phyloP scores from a whole-genome alignment of 108 stramenopile species.

The Craspedostauros australis region DNA sequence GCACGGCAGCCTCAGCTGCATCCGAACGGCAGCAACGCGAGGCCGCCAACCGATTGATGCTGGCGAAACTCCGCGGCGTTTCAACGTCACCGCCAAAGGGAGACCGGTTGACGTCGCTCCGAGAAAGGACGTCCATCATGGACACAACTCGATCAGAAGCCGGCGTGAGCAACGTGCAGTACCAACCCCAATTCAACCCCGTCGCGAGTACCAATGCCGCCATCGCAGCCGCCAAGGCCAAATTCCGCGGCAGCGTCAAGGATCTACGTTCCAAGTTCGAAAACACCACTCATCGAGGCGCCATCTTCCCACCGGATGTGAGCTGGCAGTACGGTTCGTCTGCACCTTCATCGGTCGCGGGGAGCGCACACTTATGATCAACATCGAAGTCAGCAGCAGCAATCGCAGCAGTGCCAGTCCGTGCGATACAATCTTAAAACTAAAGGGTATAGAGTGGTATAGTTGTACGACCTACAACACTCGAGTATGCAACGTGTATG shows the following conservation, averaged over 20 bases:
- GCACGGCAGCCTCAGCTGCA: neutral
- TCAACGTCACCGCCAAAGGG: neutral
- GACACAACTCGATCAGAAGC: neutral
- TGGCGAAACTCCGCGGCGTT: neutral
- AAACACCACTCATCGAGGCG: constrained; percentile 7
- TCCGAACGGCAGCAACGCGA: neutral
- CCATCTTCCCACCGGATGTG: constrained; percentile 26
- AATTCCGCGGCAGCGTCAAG: constrained; percentile 5
- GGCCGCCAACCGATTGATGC: neutral
- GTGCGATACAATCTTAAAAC: too few relatives aligned
- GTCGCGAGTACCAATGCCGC: neutral
- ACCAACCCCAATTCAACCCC: constrained; percentile 1
- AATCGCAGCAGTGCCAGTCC: too few relatives aligned
- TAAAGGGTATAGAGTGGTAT: too few relatives aligned
- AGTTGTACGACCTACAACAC: too few relatives aligned
- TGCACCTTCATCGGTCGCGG: too few relatives aligned
- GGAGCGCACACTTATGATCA: too few relatives aligned
- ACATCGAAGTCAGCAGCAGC: too few relatives aligned
- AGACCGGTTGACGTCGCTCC: neutral
- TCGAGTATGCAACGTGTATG: too few relatives aligned
- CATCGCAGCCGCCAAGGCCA: neutral
- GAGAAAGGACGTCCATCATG: neutral
- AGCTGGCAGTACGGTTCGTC: constrained; percentile 28
- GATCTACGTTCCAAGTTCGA: constrained; percentile 24
- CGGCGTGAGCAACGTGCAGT: neutral